Conservation (phyloP, 306 rosid genomes). For the Vigna mungo region DNA sequence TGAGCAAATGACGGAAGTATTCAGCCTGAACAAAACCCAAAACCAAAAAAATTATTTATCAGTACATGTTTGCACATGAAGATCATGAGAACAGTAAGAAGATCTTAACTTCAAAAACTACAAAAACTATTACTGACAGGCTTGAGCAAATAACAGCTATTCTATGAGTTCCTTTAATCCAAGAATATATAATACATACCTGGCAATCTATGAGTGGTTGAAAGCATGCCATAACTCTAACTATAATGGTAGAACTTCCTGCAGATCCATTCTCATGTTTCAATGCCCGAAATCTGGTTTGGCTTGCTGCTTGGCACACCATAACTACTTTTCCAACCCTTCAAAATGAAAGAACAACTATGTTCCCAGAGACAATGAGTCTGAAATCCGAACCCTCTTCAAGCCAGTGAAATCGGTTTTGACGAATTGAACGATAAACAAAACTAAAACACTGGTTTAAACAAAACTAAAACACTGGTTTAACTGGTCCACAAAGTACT, state of each 20-base stretch:
- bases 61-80: not conserved
- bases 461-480: conserved; percentile 6
- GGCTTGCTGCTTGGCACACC: conserved; percentile 99
- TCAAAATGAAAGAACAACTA: conserved; percentile 49
- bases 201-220: conserved; percentile 99
- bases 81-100: not conserved
- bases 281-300: conserved; percentile 99
- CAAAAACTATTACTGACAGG: not conserved
- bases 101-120: not conserved
- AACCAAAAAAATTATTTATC: conserved; percentile 28
- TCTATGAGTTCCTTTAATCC: not conserved
- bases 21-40: conserved; percentile 77
- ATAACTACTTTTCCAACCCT: conserved; percentile 84
- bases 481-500: not conserved
- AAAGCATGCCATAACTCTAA: conserved; percentile 96
- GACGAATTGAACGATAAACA: conserved; percentile 33
- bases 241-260: conserved; percentile 88
- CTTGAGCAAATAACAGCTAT: not conserved
- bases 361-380: conserved; percentile 48
- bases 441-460: conserved; percentile 17
- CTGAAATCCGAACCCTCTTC: conserved; percentile 24
- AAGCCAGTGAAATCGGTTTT: conserved; percentile 1
- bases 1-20: conserved; percentile 93
- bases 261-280: conserved; percentile 93
- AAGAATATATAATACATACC: conserved; percentile 56